Base-by-base conservation (phyloP, 225 moss, liverwort and hornwort genomes). In the Pseudisothecium myosuroides region DNA sequence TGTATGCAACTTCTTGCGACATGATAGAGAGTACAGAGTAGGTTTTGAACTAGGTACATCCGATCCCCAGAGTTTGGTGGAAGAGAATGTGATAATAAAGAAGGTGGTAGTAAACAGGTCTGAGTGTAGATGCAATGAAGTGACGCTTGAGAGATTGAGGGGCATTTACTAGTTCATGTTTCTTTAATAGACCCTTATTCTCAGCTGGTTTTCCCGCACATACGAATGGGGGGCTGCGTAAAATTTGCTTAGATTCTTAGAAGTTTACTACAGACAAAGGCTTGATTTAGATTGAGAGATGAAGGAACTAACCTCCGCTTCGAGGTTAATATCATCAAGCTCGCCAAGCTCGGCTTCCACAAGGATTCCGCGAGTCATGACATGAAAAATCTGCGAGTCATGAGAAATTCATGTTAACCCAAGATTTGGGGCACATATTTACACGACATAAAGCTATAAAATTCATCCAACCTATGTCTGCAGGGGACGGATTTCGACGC, bases 271-370 rank as follows among this genome's bases (percentile, higher is more conserved):
- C 16, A 77, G 31, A 34, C 22, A 3, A 39, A 69, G 55, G 29
- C 69, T 21, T 64, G 65, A 74, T 56, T 50, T 50, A 50, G 73
- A 45, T 43, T 45, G 29, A 72, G 74, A 88, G 82, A 74, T 54
- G 73, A 82, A 73, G 73, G 64, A 84, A 79, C 83, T 20, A 11
- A 95, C 93, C 93, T 94, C 90, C 43, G 86, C 87, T 89, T 96
- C 91, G 74, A n/a, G n/a, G n/a, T n/a, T n/a, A n/a, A 94, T 94
- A 32, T 93, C 92, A 83, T 94, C 93, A 55, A 92, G 88, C n/a
- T n/a, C n/a, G n/a, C n/a, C n/a, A 75, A 84, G 87, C 88, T 94
- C 91, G 58, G 93, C 90, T 88, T 95, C 95, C 28, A 88, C 93
- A 20, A 92, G 45, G 36, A 93, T 90, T 61, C 93, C 94, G n/a